These are phyloP conservation scores for Aaosphaeria pasadenensis DNA, from an alignment of 2,329 filamentous ascomycete genomes.

Conservation along the genomic window DNA sequence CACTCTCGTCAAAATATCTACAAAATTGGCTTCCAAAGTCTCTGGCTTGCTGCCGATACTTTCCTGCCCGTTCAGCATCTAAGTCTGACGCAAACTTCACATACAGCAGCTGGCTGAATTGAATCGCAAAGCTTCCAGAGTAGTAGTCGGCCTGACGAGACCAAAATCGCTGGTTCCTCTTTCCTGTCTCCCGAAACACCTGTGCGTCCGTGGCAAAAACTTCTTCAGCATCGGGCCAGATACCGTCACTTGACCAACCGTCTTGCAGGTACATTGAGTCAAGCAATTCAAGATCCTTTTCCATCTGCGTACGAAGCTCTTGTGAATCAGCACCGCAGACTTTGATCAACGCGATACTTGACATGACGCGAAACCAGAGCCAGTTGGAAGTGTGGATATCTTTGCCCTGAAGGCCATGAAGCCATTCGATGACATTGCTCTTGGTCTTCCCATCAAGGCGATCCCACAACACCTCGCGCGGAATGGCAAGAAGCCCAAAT, in stretches of 20 bases:
- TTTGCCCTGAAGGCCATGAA: slow-evolving; percentile 44
- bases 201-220: background rate
- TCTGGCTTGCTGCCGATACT: slow-evolving; percentile 40
- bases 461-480: background rate
- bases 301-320: slow-evolving; percentile 37
- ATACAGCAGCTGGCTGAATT: slow-evolving; percentile 51
- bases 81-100: slow-evolving; percentile 42
- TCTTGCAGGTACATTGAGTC: slow-evolving; percentile 46
- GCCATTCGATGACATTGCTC: slow-evolving; percentile 41
- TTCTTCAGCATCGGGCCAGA: slow-evolving; percentile 36
- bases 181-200: background rate
- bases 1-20: slow-evolving; percentile 48
- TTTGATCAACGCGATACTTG: slow-evolving; percentile 46
- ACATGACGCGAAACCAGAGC: slow-evolving; percentile 54
- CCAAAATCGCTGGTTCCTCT: background rate
- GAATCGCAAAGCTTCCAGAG: slow-evolving; percentile 54
- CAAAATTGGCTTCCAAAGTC: slow-evolving; percentile 45
- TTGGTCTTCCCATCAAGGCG: slow-evolving; percentile 5
- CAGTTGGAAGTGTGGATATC: slow-evolving; percentile 50
- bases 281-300: slow-evolving; percentile 43
- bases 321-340: slow-evolving; percentile 38
- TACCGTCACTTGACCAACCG: slow-evolving; percentile 50
- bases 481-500: background rate
- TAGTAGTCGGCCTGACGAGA: slow-evolving; percentile 51
- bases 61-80: slow-evolving; percentile 37